Evolutionary conservation across 208 protist species (phyloP).

Genomic region (Blechomonas ayalai): DNA sequence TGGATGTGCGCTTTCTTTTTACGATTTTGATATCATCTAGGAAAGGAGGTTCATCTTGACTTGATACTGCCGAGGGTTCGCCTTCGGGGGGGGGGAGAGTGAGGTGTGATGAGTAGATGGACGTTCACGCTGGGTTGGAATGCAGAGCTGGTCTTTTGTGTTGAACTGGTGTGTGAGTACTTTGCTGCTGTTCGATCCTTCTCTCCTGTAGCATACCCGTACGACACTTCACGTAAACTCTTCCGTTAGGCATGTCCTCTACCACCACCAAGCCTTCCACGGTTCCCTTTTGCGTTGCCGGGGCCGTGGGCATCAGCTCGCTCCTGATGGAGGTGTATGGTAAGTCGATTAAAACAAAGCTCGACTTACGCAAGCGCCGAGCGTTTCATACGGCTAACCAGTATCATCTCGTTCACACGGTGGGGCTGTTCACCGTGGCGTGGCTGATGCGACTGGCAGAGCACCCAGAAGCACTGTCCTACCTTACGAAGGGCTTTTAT

Average conservation of each 20-base stretch:
- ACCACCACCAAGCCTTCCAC: neutral
- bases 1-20: too few species aligned
- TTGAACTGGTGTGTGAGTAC: too few species aligned
- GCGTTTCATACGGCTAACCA: slow-evolving; percentile 42
- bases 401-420: slow-evolving; percentile 40
- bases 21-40: too few species aligned
- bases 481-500: slow-evolving; percentile 41
- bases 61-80: too few species aligned
- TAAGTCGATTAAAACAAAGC: slow-evolving; percentile 15
- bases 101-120: too few species aligned
- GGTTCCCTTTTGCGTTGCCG: slow-evolving; percentile 19
- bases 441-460: slow-evolving; percentile 15
- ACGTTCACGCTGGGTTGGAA: too few species aligned
- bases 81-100: too few species aligned
- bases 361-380: slow-evolving; percentile 26
- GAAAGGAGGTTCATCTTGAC: too few species aligned
- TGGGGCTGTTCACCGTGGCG: slow-evolving; percentile 22
- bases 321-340: slow-evolving; percentile 17
- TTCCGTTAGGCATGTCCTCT: slow-evolving; percentile 5
- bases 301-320: slow-evolving; percentile 21
- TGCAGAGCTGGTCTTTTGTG: too few species aligned
- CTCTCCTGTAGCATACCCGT: too few species aligned
- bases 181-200: too few species aligned
- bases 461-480: slow-evolving; percentile 12
- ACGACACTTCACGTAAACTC: too few species aligned